Base-by-base conservation (phyloP, 73 alveolate genomes). In the Paramecium tetraurelia region DNA sequence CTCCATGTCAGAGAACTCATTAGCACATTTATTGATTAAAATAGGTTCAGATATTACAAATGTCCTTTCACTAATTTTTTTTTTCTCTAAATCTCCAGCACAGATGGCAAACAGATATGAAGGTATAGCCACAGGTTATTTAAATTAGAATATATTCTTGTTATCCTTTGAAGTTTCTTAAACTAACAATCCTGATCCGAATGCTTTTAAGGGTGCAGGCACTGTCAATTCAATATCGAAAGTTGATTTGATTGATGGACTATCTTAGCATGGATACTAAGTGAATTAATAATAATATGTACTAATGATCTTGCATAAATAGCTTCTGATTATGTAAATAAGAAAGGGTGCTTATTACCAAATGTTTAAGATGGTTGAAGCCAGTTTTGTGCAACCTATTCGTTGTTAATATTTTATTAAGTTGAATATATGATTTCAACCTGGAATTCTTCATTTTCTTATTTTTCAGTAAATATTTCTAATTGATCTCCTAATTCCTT, bases 201-300 rank as follows among this genome's bases (percentile, higher is more conserved):
- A 95, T 8, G 97, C 97, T 48, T 68, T 93, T 33, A 88, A 88
- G 3, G 86, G 68, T n/a, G 75, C 36, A 1, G 96, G 95, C 0
- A 95, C 97, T 7, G 80, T 87, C 35, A 93, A 77, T 22, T 18
- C 20, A 41, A 96, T 95, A 12, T 94, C 59, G 77, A 96, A 96
- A 9, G 99, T 94, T 41, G 98, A 63, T 94, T 98, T 98, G 9
- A 98, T 95, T 20, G 98, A 92, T 10, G 99, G 99, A 2, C 99
- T 97, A 86, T 99, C 99, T 94, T 98, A 98, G 80, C 97, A 94
- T 16, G 99, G 99, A 68, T 97, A 95, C 58, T 80, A 44, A 7
- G 0, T 24, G 22, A 80, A 21, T 72, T 12, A 80, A 36, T 33
- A 14, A 48, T 31, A 22, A 27, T 14, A n/a, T 10, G 12, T 80